Base-by-base conservation (phyloP, 2,329 filamentous ascomycete genomes). In the Lachnellula hyalina region DNA sequence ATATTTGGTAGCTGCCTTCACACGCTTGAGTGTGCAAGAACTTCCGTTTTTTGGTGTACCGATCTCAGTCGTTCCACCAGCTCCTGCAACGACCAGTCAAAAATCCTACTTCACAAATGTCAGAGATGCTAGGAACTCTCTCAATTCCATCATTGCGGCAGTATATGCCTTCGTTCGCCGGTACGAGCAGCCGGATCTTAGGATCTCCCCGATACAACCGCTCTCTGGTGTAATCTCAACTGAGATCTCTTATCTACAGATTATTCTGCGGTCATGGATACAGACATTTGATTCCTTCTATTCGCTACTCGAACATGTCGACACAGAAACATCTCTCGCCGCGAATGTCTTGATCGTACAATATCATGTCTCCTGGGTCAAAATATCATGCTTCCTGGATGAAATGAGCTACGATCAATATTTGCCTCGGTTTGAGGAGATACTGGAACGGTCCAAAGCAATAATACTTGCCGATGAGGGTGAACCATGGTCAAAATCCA, bases 381-480 rank as follows among this genome's bases (percentile, higher is more conserved):
- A 42, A n/a, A 35, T 49, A 4, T 51, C 54, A 4, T 51, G 42
- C 19, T 51, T 51, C 25, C 21, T 41, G 12, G 38, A 38, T 12
- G 45, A 56, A 32, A 51, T 53, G 19, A 52, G 47, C 34, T 56
- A 53, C 38, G 54, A 56, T 48, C 32, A 45, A 25, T 51, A 51
- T 35, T 5, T 40, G 9, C 9, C 40, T 4, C 25, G 42, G 6
- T 56, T 53, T 42, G 14, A 47, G 36, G 47, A 48, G 14, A 50
- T 56, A 5, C 2, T 56, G 7, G 42, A 44, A 28, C 46, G 28
- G 21, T 36, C n/a, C 4, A 5, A 9, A 25, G 19, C 12, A 19
- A 25, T 23, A 35, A n/a, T 48, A n/a, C 19, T 48, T 15, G 9
- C 4, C 19, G 34, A n/a, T n/a, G n/a, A 42, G 7, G 41, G 7